A percentile compares a stretch with the other conserved stretches of the same genome.
phyloP scores from a whole-genome alignment of 805 yeast species.

The Yamadazyma paraphyllophila region DNA sequence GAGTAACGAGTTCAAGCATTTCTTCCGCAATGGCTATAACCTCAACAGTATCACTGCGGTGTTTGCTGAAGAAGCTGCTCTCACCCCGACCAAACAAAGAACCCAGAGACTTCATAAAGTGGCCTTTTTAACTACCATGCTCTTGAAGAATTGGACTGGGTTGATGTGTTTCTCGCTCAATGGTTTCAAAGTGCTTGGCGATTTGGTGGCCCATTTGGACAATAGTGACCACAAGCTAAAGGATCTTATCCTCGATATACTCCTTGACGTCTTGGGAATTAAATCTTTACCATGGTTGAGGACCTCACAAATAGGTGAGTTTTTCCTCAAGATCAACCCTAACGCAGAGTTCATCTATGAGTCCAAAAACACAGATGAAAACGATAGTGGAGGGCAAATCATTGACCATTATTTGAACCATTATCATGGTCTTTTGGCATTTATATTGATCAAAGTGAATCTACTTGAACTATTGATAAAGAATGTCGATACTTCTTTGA shows the following conservation, averaged over 20 bases:
- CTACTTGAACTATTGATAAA: conserved; percentile 48
- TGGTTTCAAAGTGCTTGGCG: conserved; percentile 52
- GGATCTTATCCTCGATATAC: conserved; percentile 65
- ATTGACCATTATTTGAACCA: conserved; percentile 48
- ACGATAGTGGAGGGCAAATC: conserved; percentile 3
- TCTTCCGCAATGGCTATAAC: conserved; percentile 59
- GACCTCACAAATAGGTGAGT: conserved; percentile 21
- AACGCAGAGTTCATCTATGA: conserved; percentile 1
- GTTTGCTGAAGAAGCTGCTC: conserved; percentile 53
- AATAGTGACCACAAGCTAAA: conserved; percentile 56
- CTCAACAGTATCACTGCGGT: conserved; percentile 61
- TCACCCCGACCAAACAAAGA: conserved; percentile 41
- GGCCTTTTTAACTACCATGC: conserved; percentile 55
- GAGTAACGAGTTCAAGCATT: conserved; percentile 49
- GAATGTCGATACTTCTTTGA: conserved; percentile 30
- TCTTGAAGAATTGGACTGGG: conserved; percentile 78
- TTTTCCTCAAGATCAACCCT: conserved; percentile 11
- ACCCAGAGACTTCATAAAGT: conserved; percentile 52
- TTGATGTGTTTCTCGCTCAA: conserved; percentile 60
- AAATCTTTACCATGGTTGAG: conserved; percentile 54
- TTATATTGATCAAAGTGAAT: conserved; percentile 50
- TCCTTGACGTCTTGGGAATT: conserved; percentile 65
- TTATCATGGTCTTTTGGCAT: conserved; percentile 59
- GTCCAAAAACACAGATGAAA: not conserved
- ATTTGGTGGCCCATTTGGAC: conserved; percentile 60